A percentile compares a stretch with the other conserved stretches of the same genome.
phyloP scores from a whole-genome alignment of 768 basidiomycete genomes.

The Boletus subparvulus region DNA sequence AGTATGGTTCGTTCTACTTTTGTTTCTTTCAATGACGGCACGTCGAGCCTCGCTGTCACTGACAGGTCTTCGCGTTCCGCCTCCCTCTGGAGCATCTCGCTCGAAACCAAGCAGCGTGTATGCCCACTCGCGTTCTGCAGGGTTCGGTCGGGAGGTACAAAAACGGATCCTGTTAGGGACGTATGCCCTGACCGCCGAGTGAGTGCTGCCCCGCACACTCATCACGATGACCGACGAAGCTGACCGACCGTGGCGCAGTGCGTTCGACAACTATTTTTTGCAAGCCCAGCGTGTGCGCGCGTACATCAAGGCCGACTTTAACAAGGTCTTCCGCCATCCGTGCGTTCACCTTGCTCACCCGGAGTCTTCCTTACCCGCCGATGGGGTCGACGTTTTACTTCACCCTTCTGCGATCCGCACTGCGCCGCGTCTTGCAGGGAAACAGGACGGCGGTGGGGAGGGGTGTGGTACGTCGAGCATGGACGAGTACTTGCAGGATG shows the following conservation, averaged over 20 bases:
- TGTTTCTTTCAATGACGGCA: not conserved
- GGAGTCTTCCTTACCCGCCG: not conserved
- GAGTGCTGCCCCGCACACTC: conserved; percentile 27
- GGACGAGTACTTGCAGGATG: conserved; percentile 82
- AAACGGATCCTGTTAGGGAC: conserved; percentile 88
- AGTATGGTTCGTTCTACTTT: conserved; percentile 59
- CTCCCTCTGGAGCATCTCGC: conserved; percentile 41
- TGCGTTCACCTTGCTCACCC: conserved; percentile 44
- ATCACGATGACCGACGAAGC: not conserved
- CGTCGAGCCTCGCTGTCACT: not conserved
- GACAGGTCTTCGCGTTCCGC: conserved; percentile 52
- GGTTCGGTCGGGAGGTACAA: conserved; percentile 83
- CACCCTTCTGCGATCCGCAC: conserved; percentile 88
- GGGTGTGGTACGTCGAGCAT: conserved; percentile 28
- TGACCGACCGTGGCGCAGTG: conserved; percentile 44
- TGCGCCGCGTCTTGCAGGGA: conserved; percentile 57
- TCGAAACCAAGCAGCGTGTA: conserved; percentile 58
- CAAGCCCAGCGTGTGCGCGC: conserved; percentile 85
- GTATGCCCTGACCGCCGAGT: conserved; percentile 92
- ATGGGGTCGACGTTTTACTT: conserved; percentile 73
- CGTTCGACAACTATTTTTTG: conserved; percentile 97
- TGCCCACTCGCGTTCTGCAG: conserved; percentile 60
- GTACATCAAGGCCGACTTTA: conserved; percentile 71
- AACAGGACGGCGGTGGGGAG: conserved; percentile 1
- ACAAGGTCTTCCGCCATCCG: conserved; percentile 59